Base-by-base conservation (phyloP, 495 filamentous ascomycete genomes). In the Umbilicaria muhlenbergii region DNA sequence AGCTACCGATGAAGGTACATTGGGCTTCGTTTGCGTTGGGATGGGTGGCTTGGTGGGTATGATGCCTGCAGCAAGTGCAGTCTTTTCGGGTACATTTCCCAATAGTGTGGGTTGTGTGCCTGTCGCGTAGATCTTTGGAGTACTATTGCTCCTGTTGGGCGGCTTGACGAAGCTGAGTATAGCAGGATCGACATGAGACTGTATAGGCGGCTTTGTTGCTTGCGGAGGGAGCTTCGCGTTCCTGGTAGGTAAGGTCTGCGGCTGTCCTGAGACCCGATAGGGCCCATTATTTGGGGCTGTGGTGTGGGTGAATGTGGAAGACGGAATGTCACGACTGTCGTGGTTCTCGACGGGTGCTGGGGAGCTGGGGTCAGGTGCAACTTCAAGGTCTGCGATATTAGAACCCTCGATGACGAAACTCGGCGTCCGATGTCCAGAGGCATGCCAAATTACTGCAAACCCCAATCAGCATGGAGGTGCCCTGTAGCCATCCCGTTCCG, bases 311-410 rank as follows among this genome's bases (percentile, higher is more conserved):
- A 35, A 5, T 33, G 40, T 49, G 54, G 46, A 28, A 41, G 44
- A 13, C 17, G 24, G 24, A 28, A 28, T 8, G 2, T 3, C 24
- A 8, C 2, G 1, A 19, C 8, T 39, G 51, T 33, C 39, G 28
- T 14, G 45, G 36, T 35, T 41, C 24, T 10, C 24, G 24, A 28
- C 24, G 32, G 41, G n/a, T 40, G 40, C 36, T 45, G 52, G 13
- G 55, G 53, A 16, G 51, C 46, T 18, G 52, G 32, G 38, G 15
- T 51, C 38, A 38, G 35, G 31, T 28, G 43, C 37, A 35, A 76
- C 63, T 51, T 75, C 65, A 18, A 81, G 62, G 49, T 81, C 77
- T 42, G 64, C 64, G 32, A 83, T 77, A 17, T 66, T 63, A 15
- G 65, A 55, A 14, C 69, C 75, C 39, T 78, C 68, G 33, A 79